A percentile compares a stretch with the other conserved stretches of the same genome.
Evolutionary conservation across 768 basidiomycete species (phyloP).

Genomic region (Pilatotrama ljubarskyi): DNA sequence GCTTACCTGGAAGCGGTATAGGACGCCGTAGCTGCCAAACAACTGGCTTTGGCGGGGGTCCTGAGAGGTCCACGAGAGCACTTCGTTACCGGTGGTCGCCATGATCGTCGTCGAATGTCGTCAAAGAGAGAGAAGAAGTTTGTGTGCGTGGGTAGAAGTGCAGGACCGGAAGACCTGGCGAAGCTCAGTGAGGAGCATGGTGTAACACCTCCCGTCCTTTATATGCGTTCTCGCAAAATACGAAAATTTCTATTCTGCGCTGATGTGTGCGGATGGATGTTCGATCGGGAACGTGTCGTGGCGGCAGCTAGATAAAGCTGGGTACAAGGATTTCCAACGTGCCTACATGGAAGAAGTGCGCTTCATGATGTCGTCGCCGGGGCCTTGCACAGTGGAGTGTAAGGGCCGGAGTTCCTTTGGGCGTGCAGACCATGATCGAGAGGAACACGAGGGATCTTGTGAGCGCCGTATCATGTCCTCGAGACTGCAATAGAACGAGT

Average conservation of each 20-base stretch:
- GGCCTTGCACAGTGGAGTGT: constrained; percentile 71
- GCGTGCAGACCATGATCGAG: constrained; percentile 59
- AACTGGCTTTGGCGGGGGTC: constrained; percentile 83
- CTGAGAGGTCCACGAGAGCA: constrained; percentile 85
- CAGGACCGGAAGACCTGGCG: constrained; percentile 22
- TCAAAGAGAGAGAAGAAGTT: constrained; percentile 26
- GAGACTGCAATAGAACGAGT: constrained; percentile 33
- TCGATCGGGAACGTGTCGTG: constrained; percentile 79
- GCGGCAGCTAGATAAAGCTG: constrained; percentile 76
- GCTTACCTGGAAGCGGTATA: constrained; percentile 78
- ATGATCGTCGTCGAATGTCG: constrained; percentile 38
- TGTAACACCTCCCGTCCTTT: constrained; percentile 40
- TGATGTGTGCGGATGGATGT: constrained; percentile 53
- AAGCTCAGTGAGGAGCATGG: constrained; percentile 18
- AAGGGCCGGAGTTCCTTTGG: constrained; percentile 57
- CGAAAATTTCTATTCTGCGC: constrained; percentile 48
- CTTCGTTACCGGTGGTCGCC: constrained; percentile 49
- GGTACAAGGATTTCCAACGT: constrained; percentile 68
- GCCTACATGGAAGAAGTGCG: constrained; percentile 63
- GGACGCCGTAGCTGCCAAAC: constrained; percentile 78
- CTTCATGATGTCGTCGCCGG: constrained; percentile 51
- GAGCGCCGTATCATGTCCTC: constrained; percentile 44
- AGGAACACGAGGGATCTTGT: constrained; percentile 59
- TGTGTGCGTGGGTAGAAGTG: constrained; percentile 18
- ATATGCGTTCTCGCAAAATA: constrained; percentile 44